Percentiles rank a stretch among this genome's conserved stretches.
Evolutionary conservation across 805 yeast genomes (phyloP).

Genomic region (Kuraishia hungarica): DNA sequence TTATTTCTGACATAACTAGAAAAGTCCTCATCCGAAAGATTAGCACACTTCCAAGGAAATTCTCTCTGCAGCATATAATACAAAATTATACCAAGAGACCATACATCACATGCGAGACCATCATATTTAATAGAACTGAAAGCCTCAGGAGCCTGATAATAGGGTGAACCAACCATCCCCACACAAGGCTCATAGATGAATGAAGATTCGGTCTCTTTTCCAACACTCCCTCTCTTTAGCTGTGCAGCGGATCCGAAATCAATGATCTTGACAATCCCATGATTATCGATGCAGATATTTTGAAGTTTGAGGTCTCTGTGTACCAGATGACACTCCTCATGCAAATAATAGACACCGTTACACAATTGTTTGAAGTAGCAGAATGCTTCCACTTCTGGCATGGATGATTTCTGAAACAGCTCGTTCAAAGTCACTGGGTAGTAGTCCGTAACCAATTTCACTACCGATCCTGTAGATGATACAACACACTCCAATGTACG

Average conservation of each 20-base stretch:
- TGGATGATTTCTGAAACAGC: background rate
- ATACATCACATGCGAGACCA: conserved; percentile 33
- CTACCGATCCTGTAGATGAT: conserved; percentile 12
- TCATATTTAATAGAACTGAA: conserved; percentile 26
- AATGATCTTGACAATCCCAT: conserved; percentile 30
- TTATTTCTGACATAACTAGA: background rate
- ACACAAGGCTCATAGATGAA: conserved; percentile 9
- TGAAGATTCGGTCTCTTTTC: conserved; percentile 14
- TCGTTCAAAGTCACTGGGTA: conserved; percentile 25
- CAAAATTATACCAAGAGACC: conserved; percentile 41
- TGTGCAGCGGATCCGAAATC: conserved; percentile 40
- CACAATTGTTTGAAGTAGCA: conserved; percentile 34
- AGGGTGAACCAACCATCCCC: conserved; percentile 41
- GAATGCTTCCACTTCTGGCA: conserved; percentile 10
- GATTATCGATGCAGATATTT: conserved; percentile 28
- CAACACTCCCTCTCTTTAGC: conserved; percentile 18
- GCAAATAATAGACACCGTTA: conserved; percentile 29
- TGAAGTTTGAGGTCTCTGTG: conserved; percentile 46
- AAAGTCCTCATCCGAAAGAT: background rate
- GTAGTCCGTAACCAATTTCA: conserved; percentile 23
- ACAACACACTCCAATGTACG: conserved; percentile 22
- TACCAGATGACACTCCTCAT: conserved; percentile 22
- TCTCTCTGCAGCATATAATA: conserved; percentile 19
- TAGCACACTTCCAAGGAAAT: conserved; percentile 44
- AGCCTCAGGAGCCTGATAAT: conserved; percentile 41